These are phyloP conservation scores for Tetracladium marchalianum DNA, from an alignment of 495 filamentous ascomycete genomes.

Conservation along the genomic window DNA sequence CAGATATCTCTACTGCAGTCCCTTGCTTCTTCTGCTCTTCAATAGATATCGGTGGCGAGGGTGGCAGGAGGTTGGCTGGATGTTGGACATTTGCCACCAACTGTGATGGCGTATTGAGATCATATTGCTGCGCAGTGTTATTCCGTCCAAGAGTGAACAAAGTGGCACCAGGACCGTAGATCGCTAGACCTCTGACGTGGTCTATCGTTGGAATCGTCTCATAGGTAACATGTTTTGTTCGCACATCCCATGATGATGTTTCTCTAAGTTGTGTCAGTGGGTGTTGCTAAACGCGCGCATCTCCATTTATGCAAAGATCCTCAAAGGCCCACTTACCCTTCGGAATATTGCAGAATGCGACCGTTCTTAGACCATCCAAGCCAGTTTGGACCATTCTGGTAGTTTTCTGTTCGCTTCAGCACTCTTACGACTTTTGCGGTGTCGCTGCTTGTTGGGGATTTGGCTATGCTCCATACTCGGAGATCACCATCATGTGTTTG, in stretches of 20 bases:
- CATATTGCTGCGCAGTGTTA: constrained; percentile 87
- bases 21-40: constrained; percentile 48
- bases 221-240: constrained; percentile 88
- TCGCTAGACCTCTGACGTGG: constrained; percentile 68
- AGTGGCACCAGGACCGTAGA: constrained; percentile 82
- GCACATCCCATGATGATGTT: constrained; percentile 91
- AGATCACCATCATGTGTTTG: constrained; percentile 89
- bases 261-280: constrained; percentile 46
- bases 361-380: constrained; percentile 98
- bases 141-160: constrained; percentile 87
- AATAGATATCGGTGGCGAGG: constrained; percentile 66
- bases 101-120: constrained; percentile 66
- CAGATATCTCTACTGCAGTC: constrained; percentile 26
- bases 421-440: constrained; percentile 79
- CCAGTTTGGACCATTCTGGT: constrained; percentile 76
- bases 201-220: constrained; percentile 80
- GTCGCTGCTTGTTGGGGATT: constrained; percentile 63
- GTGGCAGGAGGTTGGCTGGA: constrained; percentile 59
- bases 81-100: constrained; percentile 81
- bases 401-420: constrained; percentile 69
- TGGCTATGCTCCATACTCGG: constrained; percentile 93
- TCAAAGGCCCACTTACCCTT: constrained; percentile 55
- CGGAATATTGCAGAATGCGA: constrained; percentile 83
- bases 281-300: constrained; percentile 30
- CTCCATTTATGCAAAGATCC: constrained; percentile 12